phyloP scores from a whole-genome alignment of 2,329 filamentous ascomycete genomes.

The Coniochaeta sp. region DNA sequence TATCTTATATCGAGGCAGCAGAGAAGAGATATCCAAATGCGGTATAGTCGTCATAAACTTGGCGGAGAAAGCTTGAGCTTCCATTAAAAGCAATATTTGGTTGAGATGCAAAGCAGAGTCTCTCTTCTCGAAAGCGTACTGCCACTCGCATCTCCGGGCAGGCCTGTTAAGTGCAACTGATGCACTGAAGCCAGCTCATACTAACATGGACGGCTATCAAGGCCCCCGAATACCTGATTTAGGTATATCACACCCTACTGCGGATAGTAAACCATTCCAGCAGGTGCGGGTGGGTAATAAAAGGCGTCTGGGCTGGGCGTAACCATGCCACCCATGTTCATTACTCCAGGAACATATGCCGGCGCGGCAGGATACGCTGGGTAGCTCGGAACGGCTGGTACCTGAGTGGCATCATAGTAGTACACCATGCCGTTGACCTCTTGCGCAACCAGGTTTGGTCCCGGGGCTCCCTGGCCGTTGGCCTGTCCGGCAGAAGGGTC shows the following conservation, averaged over 20 bases:
- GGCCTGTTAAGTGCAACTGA: not conserved
- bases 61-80: not conserved
- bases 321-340: constrained; percentile 71
- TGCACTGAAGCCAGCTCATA: not conserved
- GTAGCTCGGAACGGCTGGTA: constrained; percentile 46
- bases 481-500: constrained; percentile 26
- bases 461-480: constrained; percentile 42
- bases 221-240: not conserved
- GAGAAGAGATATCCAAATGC: not conserved
- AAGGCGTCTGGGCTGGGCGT: constrained; percentile 61
- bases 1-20: not conserved
- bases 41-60: not conserved
- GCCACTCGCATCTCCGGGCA: not conserved
- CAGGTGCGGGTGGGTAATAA: constrained; percentile 55
- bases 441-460: constrained; percentile 61
- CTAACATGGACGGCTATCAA: not conserved
- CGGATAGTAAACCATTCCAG: constrained; percentile 53
- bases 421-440: constrained; percentile 96
- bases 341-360: constrained; percentile 48
- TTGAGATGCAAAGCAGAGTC: not conserved
- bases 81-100: not conserved
- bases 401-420: constrained; percentile 78
- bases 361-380: constrained; percentile 40
- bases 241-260: constrained; percentile 33
- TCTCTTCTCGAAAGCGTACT: not conserved